These are phyloP conservation scores for Ophiostoma sp. DNA, from an alignment of 2,329 filamentous ascomycete genomes.

Conservation along the genomic window DNA sequence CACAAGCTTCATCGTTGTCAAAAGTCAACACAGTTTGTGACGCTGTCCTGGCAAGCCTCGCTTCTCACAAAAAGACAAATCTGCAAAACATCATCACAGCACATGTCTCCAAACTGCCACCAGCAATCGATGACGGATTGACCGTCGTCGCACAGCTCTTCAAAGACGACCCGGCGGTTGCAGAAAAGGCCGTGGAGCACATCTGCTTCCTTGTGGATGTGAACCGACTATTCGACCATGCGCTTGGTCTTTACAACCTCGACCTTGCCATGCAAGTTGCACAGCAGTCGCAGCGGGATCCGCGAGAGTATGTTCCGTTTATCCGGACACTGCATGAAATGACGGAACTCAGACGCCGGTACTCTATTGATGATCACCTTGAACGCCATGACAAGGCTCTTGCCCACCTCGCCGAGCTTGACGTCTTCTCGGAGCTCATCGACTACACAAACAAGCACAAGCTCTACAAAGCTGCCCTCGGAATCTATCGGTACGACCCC, in stretches of 20 bases:
- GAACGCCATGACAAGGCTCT: slow-evolving; percentile 72
- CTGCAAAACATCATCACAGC: slow-evolving; percentile 92
- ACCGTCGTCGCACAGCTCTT: slow-evolving; percentile 69
- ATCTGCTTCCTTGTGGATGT: slow-evolving; percentile 96
- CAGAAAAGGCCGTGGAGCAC: slow-evolving; percentile 87
- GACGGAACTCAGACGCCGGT: slow-evolving; percentile 63
- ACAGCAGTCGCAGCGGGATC: slow-evolving; percentile 93
- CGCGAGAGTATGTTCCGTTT: slow-evolving; percentile 91
- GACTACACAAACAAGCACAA: slow-evolving; percentile 71
- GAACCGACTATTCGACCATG: slow-evolving; percentile 83
- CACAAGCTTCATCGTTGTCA: slow-evolving; percentile 28
- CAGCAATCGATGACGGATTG: slow-evolving; percentile 81
- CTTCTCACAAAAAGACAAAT: slow-evolving; percentile 55
- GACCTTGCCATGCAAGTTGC: slow-evolving; percentile 85
- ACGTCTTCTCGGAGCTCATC: slow-evolving; percentile 70
- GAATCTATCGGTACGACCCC: slow-evolving; percentile 76
- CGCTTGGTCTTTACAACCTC: slow-evolving; percentile 84
- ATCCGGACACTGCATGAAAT: slow-evolving; percentile 79
- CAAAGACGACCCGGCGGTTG: slow-evolving; percentile 61
- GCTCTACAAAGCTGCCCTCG: slow-evolving; percentile 72
- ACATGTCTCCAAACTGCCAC: slow-evolving; percentile 87
- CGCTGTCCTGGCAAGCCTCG: slow-evolving; percentile 66
- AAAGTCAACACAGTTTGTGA: slow-evolving; percentile 91
- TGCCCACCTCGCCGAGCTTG: slow-evolving; percentile 64
- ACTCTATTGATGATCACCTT: slow-evolving; percentile 85